Evolutionary conservation across 345 rosid species (phyloP).

Genomic region (Mallotus nudiflorus): DNA sequence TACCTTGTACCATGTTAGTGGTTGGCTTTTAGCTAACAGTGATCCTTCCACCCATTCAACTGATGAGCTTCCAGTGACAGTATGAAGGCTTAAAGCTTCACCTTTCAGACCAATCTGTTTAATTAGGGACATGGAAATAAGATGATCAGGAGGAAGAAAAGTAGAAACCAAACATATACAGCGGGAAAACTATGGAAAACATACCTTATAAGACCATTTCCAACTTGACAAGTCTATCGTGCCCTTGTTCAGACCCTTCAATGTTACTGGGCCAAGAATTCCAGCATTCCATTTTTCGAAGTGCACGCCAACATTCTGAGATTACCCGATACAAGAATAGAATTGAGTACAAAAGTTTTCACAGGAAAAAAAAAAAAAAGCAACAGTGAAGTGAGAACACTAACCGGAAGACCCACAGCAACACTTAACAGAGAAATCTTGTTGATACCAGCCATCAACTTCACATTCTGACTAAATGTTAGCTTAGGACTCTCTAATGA

Average conservation of each 20-base stretch:
- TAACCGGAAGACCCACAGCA: constrained; percentile 42
- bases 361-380: background rate
- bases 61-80: constrained; percentile 30
- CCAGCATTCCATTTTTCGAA: constrained; percentile 35
- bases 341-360: background rate
- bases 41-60: constrained; percentile 32
- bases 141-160: background rate
- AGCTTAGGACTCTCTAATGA: constrained; percentile 26
- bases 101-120: constrained; percentile 39
- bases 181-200: constrained; percentile 8
- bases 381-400: background rate
- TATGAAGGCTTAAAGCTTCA: constrained; percentile 25
- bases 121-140: constrained; percentile 2
- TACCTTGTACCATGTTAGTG: constrained; percentile 39
- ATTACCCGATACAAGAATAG: background rate
- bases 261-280: constrained; percentile 32
- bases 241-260: constrained; percentile 32
- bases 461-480: constrained; percentile 31
- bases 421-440: constrained; percentile 40
- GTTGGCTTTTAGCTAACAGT: constrained; percentile 22
- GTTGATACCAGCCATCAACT: constrained; percentile 34
- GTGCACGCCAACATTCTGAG: constrained; percentile 36
- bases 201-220: constrained; percentile 39
- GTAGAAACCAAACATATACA: background rate
- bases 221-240: constrained; percentile 24